A percentile compares a stretch with the other conserved stretches of the same genome.
These are phyloP conservation scores for Rhamnella rubrinervis DNA, from an alignment of 331 rosid genomes.

Conservation along the genomic window DNA sequence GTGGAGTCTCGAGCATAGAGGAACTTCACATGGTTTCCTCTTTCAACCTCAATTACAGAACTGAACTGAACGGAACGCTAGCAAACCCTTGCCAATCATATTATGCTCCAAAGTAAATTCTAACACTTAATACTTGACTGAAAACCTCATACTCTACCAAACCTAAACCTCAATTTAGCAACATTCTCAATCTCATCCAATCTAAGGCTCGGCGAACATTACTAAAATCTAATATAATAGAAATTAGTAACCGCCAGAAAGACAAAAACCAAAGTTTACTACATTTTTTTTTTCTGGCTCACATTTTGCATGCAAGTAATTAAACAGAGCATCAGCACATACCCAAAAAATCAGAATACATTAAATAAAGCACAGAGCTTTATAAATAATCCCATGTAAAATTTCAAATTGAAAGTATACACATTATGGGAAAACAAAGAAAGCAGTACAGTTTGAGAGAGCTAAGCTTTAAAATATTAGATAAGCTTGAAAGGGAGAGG, in stretches of 20 bases:
- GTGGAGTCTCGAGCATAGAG: neutral
- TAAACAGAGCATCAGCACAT: neutral
- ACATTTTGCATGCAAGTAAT: neutral
- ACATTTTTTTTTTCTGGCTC: neutral
- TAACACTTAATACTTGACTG: no score
- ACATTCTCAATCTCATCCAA: no score
- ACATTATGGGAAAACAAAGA: neutral
- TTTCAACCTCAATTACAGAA: no score
- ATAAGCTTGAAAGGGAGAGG: conserved; percentile 97
- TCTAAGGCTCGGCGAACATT: no score
- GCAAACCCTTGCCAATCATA: no score
- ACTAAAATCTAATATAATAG: no score
- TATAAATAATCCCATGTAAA: neutral
- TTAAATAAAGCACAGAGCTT: neutral
- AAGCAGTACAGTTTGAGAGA: no score
- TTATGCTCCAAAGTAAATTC: no score
- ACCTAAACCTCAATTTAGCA: no score
- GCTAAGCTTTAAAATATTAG: conserved; percentile 21
- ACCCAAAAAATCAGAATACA: neutral
- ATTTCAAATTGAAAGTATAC: conserved; percentile 11
- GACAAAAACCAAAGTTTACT: neutral
- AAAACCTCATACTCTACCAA: no score
- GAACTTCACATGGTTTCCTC: no score
- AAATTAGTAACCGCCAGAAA: neutral
- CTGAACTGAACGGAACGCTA: no score